Conservation (phyloP, 2,329 filamentous ascomycete species). For the Penicillium hesseltinei region DNA sequence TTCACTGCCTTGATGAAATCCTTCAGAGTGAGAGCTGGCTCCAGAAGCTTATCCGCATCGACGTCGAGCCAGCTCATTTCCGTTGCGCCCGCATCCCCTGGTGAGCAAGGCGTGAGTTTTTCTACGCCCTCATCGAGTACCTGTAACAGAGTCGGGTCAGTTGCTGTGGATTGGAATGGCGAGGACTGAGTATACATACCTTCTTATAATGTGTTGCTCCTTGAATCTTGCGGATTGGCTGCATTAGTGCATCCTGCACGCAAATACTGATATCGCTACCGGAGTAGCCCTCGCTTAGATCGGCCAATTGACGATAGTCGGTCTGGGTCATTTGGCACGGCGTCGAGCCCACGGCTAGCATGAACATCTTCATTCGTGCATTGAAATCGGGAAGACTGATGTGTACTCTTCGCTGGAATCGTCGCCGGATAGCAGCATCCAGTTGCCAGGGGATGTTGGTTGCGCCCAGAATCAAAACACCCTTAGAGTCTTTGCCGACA, state of each 20-base stretch:
- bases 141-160: conserved; percentile 42
- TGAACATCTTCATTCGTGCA: conserved; percentile 92
- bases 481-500: conserved; percentile 91
- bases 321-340: conserved; percentile 75
- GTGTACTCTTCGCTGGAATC: conserved; percentile 94
- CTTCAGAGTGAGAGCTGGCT: conserved; percentile 81
- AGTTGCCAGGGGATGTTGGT: conserved; percentile 99
- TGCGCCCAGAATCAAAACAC: conserved; percentile 89
- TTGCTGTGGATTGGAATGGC: neutral
- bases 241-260: conserved; percentile 95
- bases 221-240: conserved; percentile 93
- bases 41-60: conserved; percentile 76
- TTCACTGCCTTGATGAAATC: conserved; percentile 94
- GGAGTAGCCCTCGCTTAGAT: conserved; percentile 88
- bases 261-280: conserved; percentile 95
- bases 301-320: conserved; percentile 77
- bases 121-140: conserved; percentile 64
- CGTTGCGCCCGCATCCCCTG: conserved; percentile 77
- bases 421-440: conserved; percentile 89
- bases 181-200: conserved; percentile 50
- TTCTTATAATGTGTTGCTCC: conserved; percentile 97
- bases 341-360: conserved; percentile 88
- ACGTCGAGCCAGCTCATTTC: conserved; percentile 95
- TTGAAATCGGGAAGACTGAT: conserved; percentile 87
- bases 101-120: conserved; percentile 80